Evolutionary conservation across 805 yeast species (phyloP), one percentile per base, ranked within the genome.

Genomic region (Sugiyamaella qingdaonensis): DNA sequence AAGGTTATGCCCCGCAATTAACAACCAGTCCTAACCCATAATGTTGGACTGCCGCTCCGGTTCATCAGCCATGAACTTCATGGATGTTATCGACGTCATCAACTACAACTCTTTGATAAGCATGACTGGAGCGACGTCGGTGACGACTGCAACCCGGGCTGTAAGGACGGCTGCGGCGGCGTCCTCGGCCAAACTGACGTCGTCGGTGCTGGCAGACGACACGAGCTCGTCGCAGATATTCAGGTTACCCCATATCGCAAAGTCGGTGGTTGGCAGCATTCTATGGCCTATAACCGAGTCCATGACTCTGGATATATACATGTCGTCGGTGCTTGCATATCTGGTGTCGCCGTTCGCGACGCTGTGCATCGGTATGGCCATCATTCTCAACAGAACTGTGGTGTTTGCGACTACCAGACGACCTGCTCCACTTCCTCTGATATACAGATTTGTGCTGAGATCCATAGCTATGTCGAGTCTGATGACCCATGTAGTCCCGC

Each of bases 321-420:
- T 58, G 14, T 36, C 54, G 14, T 46, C 53, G 29, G 34, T 58
- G 36, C 31, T 56, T 8, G 55, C 61, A 10, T 51, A 54, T 27
- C 54, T 65, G 48, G 55, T 62, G 16, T 64, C 68, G 11, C 67
- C 66, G 21, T 66, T 61, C 55, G 68, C 69, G 9, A 37, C 65
- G 34, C 54, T 63, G 24, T 81, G 86, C 64, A 78, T 82, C 75
- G 62, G 78, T 8, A 79, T 82, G 57, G 86, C 85, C 0, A 68
- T 83, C 3, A 59, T 81, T 2, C 67, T 83, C 55, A 83, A 84
- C 64, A 68, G 88, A 57, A 77, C 84, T 2, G 71, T 75, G 18
- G 78, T 79, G 2, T 80, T 82, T 74, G 82, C 86, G 1, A 71
- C 83, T 0, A 68, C 81, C 5, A 62, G 83, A 51, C 65, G 77